A percentile compares a stretch with the other conserved stretches of the same genome.
Evolutionary conservation across 805 yeast genomes (phyloP).

Genomic region (Blastobotrys muscicola): DNA sequence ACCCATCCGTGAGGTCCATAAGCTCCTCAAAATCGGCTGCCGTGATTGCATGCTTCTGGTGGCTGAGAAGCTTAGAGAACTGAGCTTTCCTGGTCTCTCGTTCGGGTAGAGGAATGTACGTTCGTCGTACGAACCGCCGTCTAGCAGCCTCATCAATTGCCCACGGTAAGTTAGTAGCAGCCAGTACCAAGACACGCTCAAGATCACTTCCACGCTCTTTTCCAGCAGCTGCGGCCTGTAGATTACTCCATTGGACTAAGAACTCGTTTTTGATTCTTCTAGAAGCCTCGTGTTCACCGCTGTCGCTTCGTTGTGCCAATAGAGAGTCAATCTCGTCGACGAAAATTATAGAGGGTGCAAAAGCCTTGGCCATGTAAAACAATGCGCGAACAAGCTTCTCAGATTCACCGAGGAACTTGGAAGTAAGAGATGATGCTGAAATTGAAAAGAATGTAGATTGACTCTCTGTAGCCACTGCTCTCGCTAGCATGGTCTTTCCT

Average conservation of each 20-base stretch:
- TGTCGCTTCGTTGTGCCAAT: slow-evolving; percentile 68
- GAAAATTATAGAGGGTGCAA: slow-evolving; percentile 89
- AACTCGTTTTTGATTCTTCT: slow-evolving; percentile 89
- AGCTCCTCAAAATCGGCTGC: slow-evolving; percentile 54
- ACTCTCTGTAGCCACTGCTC: slow-evolving; percentile 94
- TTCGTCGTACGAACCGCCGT: slow-evolving; percentile 82
- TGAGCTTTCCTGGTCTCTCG: slow-evolving; percentile 69
- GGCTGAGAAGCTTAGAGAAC: slow-evolving; percentile 51
- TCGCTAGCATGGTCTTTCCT: slow-evolving; percentile 93
- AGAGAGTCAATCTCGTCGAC: slow-evolving; percentile 94
- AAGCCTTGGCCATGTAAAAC: slow-evolving; percentile 70
- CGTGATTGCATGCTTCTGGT: slow-evolving; percentile 62
- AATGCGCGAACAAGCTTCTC: slow-evolving; percentile 88
- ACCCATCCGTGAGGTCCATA: slow-evolving; percentile 62
- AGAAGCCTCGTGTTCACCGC: slow-evolving; percentile 76
- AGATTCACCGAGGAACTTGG: slow-evolving; percentile 77
- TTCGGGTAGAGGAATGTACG: slow-evolving; percentile 91
- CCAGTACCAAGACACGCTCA: slow-evolving; percentile 76
- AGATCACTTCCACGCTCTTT: slow-evolving; percentile 41
- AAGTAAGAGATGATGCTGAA: slow-evolving; percentile 81
- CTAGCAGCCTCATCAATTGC: slow-evolving; percentile 95
- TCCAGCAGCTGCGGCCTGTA: slow-evolving; percentile 81
- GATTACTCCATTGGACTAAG: slow-evolving; percentile 87
- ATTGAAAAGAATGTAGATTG: slow-evolving; percentile 87
- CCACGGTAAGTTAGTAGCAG: slow-evolving; percentile 97